These are phyloP conservation scores for Didymosphaeria variabile DNA, from an alignment of 2,329 filamentous ascomycete genomes.

Conservation along the genomic window DNA sequence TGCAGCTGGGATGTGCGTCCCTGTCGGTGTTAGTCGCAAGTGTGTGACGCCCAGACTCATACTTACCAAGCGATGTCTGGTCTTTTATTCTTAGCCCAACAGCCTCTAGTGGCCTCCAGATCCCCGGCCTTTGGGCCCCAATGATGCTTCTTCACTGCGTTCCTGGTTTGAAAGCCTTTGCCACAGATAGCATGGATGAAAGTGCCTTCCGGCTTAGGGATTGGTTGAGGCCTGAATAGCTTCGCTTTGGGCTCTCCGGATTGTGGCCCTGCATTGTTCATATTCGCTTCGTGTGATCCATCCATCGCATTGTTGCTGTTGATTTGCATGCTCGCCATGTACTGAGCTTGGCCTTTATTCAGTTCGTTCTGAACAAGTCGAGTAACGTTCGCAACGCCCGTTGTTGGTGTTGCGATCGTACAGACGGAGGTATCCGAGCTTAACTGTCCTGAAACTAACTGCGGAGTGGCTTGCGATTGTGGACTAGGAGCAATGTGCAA, in stretches of 20 bases:
- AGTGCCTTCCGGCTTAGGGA: neutral
- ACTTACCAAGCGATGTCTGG: constrained; percentile 39
- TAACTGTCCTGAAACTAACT: constrained; percentile 6
- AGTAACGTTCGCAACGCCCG: neutral
- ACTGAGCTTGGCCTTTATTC: neutral
- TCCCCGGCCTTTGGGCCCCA: constrained; percentile 39
- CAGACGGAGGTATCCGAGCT: constrained; percentile 16
- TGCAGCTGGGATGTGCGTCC: constrained; percentile 43
- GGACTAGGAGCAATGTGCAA: neutral
- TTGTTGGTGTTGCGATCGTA: constrained; percentile 16
- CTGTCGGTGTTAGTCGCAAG: constrained; percentile 18
- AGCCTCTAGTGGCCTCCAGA: constrained; percentile 37
- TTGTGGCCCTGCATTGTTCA: neutral
- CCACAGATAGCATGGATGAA: constrained; percentile 45
- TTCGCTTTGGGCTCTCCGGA: neutral
- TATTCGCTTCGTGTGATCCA: neutral
- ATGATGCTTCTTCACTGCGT: constrained; percentile 46
- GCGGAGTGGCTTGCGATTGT: constrained; percentile 3
- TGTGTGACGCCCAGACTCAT: neutral
- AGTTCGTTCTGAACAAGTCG: neutral
- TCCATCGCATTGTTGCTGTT: neutral
- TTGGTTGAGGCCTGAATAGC: neutral
- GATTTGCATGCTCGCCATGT: neutral
- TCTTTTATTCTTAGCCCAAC: constrained; percentile 43
- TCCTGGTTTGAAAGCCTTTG: constrained; percentile 32